Evolutionary conservation across 768 basidiomycete species (phyloP).

Genomic region (Termitomyces bulborhizus): DNA sequence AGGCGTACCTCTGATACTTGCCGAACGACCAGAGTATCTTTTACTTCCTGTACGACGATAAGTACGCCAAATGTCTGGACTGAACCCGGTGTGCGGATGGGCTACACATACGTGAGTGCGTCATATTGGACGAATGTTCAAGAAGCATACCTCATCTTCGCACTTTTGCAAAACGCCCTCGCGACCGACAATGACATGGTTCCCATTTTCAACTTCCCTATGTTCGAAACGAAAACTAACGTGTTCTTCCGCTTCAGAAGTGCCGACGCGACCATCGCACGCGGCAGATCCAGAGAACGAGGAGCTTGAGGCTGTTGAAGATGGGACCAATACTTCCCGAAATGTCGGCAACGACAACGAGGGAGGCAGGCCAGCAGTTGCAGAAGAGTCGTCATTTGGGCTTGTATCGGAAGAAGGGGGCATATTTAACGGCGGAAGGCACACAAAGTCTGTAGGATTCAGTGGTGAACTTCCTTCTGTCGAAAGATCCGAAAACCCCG

Average conservation of each 20-base stretch:
- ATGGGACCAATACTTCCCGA: neutral
- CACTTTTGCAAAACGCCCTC: conserved; percentile 62
- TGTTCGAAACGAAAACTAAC: conserved; percentile 65
- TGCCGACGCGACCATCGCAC: conserved; percentile 6
- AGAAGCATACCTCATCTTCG: conserved; percentile 60
- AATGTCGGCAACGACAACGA: neutral
- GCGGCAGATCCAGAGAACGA: neutral
- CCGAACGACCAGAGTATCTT: conserved; percentile 53
- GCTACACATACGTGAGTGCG: conserved; percentile 31
- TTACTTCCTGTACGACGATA: conserved; percentile 58
- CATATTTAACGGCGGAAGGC: conserved; percentile 28
- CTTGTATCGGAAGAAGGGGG: conserved; percentile 4
- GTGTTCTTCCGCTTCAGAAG: conserved; percentile 22
- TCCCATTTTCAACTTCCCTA: conserved; percentile 53
- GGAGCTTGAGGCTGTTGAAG: neutral
- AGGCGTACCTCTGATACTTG: conserved; percentile 72
- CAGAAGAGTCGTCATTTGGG: neutral
- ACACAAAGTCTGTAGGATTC: conserved; percentile 37
- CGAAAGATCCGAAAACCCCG: neutral
- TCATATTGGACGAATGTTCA: neutral
- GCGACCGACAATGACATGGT: conserved; percentile 64
- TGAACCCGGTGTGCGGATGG: conserved; percentile 76
- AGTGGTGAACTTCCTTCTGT: conserved; percentile 18
- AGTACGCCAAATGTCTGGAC: conserved; percentile 83
- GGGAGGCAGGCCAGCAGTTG: neutral